Percentiles rank a stretch among this genome's conserved stretches.
Conservation (phyloP, 345 rosid genomes). For the Lumnitzera littorea region DNA sequence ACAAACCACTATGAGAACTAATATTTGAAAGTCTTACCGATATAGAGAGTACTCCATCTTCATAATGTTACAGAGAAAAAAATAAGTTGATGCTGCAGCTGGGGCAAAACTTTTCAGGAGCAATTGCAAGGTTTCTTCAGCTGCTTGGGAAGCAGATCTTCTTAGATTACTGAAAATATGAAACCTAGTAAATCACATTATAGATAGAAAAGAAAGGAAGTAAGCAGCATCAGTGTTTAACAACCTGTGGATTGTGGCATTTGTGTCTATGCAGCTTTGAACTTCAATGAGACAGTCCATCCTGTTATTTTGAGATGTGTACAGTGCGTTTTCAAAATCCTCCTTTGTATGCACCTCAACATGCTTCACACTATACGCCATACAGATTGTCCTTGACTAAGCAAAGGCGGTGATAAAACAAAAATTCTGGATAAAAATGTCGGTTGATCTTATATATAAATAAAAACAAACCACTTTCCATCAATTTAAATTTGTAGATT, state of each 20-base stretch:
- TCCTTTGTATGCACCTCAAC: conserved; percentile 54
- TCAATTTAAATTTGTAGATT: too few species aligned
- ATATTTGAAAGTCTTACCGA: conserved; percentile 32
- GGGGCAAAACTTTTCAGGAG: conserved; percentile 34
- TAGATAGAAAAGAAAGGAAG: not conserved
- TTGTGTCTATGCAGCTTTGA: conserved; percentile 65
- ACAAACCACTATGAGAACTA: not conserved
- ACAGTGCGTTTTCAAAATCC: conserved; percentile 66
- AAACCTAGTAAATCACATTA: conserved; percentile 4
- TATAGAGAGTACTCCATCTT: conserved; percentile 59
- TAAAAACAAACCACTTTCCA: too few species aligned
- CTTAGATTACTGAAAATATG: conserved; percentile 46
- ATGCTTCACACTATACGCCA: conserved; percentile 58
- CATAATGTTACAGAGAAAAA: conserved; percentile 31
- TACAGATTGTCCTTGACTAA: conserved; percentile 10
- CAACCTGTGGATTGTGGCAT: conserved; percentile 76
- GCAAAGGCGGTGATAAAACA: not conserved
- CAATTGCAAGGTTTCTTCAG: conserved; percentile 35
- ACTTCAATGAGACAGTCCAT: conserved; percentile 74
- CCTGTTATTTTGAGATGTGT: conserved; percentile 33
- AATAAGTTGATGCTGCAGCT: conserved; percentile 23
- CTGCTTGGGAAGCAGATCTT: conserved; percentile 54
- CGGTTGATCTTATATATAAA: too few species aligned
- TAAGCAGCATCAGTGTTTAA: conserved; percentile 11
- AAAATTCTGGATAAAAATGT: too few species aligned